A percentile compares a stretch with the other conserved stretches of the same genome.
These are phyloP conservation scores for Globisporangium okanoganense DNA, from an alignment of 352 stramenopile species.

Conservation along the genomic window DNA sequence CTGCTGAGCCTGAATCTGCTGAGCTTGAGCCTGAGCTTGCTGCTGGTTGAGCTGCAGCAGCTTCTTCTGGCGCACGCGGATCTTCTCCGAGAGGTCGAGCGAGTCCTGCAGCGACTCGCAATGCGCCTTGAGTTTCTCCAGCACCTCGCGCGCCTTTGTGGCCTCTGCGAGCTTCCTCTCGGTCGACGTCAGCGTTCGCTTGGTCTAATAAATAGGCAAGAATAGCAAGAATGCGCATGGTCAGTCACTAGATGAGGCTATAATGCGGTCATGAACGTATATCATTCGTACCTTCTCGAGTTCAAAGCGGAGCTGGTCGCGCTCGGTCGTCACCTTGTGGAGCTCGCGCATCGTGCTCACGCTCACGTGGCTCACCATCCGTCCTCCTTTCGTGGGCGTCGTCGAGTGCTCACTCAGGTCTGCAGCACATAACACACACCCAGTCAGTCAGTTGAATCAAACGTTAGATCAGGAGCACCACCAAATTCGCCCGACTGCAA, in stretches of 20 bases:
- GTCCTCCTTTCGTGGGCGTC: slow-evolving; percentile 13
- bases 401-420: slow-evolving; percentile 21
- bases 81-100: slow-evolving; percentile 76
- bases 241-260: no score
- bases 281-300: slow-evolving; percentile 55
- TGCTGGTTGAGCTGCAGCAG: slow-evolving; percentile 45
- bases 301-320: slow-evolving; percentile 78
- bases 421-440: background rate
- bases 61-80: slow-evolving; percentile 74
- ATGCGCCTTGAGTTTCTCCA: slow-evolving; percentile 68
- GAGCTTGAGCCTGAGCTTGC: slow-evolving; percentile 3
- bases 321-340: slow-evolving; percentile 56
- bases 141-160: slow-evolving; percentile 42
- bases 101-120: slow-evolving; percentile 77
- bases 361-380: slow-evolving; percentile 14
- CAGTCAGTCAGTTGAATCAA: background rate
- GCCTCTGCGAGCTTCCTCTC: slow-evolving; percentile 55
- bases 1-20: slow-evolving; percentile 1
- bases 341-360: slow-evolving; percentile 48
- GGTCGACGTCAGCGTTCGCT: slow-evolving; percentile 28
- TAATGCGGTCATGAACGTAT: background rate
- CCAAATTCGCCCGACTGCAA: background rate
- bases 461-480: background rate
- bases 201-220: slow-evolving; percentile 23
- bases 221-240: background rate